Evolutionary conservation across 495 filamentous ascomycete species (phyloP).

Genomic region (Lasiosphaeris hirsuta): DNA sequence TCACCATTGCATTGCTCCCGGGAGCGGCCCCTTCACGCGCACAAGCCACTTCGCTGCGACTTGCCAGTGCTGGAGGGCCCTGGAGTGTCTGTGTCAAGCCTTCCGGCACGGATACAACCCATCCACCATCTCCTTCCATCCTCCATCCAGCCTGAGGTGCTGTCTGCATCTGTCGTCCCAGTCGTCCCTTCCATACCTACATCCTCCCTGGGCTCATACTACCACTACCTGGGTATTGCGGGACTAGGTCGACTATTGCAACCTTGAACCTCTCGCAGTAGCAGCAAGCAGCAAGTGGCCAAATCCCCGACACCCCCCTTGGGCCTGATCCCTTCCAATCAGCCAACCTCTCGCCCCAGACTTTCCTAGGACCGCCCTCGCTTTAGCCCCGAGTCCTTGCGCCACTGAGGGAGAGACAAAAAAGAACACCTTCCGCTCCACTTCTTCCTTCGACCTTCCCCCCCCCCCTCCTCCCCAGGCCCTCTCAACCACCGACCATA

Average conservation of each 20-base stretch:
- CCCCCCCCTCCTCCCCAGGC: constrained; percentile 3
- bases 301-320: not conserved
- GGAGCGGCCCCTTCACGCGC: constrained; percentile 19
- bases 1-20: constrained; percentile 20
- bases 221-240: too few species aligned
- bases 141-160: not conserved
- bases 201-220: not conserved
- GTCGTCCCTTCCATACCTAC: not conserved
- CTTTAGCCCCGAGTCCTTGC: constrained; percentile 30
- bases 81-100: constrained; percentile 19
- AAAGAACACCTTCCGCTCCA: constrained; percentile 24
- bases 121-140: constrained; percentile 3
- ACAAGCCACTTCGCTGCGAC: constrained; percentile 20
- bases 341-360: constrained; percentile 11
- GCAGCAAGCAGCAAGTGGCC: constrained; percentile 2
- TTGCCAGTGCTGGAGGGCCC: constrained; percentile 3
- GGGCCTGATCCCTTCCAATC: constrained; percentile 21
- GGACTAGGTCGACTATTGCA: too few species aligned
- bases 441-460: constrained; percentile 2
- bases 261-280: too few species aligned
- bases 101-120: constrained; percentile 25
- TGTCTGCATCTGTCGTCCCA: too few species aligned
- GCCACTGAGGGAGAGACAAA: constrained; percentile 28
- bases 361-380: constrained; percentile 14
- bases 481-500: not conserved